Percentiles rank a stretch among this genome's conserved stretches.
phyloP scores from a whole-genome alignment of 73 alveolate species.

The Tetrahymena elliotti region DNA sequence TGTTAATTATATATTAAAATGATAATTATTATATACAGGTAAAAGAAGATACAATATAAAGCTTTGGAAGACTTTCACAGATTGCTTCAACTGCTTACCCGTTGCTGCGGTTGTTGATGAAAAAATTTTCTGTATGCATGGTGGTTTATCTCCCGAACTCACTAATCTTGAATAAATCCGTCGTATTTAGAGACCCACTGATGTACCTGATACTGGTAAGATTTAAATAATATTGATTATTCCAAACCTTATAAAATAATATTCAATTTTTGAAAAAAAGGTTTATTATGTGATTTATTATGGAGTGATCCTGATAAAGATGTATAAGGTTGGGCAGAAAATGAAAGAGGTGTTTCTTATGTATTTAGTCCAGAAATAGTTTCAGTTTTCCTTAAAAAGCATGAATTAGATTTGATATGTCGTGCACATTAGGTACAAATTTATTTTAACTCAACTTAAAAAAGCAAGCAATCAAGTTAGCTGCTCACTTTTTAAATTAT shows the following conservation, averaged over 20 bases:
- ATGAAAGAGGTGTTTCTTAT: constrained; percentile 95
- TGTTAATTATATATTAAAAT: not conserved
- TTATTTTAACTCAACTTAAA: not conserved
- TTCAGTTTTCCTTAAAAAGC: constrained; percentile 77
- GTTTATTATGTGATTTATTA: constrained; percentile 68
- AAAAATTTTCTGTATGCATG: constrained; percentile 81
- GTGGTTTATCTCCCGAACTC: constrained; percentile 88
- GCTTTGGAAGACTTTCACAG: constrained; percentile 77
- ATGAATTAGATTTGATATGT: constrained; percentile 91
- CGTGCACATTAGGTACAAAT: constrained; percentile 92
- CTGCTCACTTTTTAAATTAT: not conserved
- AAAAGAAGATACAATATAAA: constrained; percentile 66
- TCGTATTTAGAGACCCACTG: constrained; percentile 70
- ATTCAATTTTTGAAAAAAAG: not conserved
- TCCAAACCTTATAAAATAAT: not conserved
- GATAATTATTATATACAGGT: constrained; percentile 13
- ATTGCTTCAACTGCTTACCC: constrained; percentile 77
- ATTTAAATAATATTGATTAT: not conserved
- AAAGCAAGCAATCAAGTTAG: too few species aligned
- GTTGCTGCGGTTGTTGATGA: constrained; percentile 74
- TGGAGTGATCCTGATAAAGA: constrained; percentile 89
- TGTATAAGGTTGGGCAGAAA: constrained; percentile 92
- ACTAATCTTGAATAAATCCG: constrained; percentile 54
- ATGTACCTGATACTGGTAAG: constrained; percentile 74
- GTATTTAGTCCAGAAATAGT: constrained; percentile 91